Percentiles rank a stretch among this genome's conserved stretches.
These are phyloP conservation scores for Nyssa sinensis DNA, from an alignment of 148 eudicot genomes.

Conservation along the genomic window DNA sequence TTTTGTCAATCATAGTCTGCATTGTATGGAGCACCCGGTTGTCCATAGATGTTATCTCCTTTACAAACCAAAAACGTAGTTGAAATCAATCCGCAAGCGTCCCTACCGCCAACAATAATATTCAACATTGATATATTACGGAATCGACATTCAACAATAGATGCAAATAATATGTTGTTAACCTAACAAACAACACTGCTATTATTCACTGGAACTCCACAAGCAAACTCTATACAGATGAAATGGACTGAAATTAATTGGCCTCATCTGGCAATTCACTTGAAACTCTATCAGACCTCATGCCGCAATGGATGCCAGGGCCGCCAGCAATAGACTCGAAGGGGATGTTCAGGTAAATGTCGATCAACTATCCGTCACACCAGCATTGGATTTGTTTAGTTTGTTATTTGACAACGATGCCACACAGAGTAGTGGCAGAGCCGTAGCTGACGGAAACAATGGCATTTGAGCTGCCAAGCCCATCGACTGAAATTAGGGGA, in stretches of 20 bases:
- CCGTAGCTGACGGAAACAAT: constrained; percentile 46
- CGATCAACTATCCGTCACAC: constrained; percentile 6
- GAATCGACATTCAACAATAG: constrained; percentile 39
- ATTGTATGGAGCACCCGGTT: constrained; percentile 38
- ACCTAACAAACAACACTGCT: constrained; percentile 74
- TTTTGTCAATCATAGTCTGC: too few relatives aligned
- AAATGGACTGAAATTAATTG: constrained; percentile 38
- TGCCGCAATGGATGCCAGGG: constrained; percentile 56
- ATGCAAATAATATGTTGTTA: constrained; percentile 29
- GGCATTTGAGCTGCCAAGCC: constrained; percentile 50
- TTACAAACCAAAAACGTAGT: constrained; percentile 52
- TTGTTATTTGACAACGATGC: constrained; percentile 43
- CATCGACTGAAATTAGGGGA: constrained; percentile 19
- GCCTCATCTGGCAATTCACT: constrained; percentile 10
- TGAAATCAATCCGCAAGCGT: constrained; percentile 68
- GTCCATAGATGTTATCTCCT: constrained; percentile 43
- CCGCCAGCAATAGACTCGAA: constrained; percentile 73
- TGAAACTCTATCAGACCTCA: constrained; percentile 55
- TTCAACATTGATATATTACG: constrained; percentile 41
- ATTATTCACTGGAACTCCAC: constrained; percentile 48
- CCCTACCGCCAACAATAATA: constrained; percentile 53
- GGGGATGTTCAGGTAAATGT: constrained; percentile 43
- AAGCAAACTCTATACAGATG: constrained; percentile 75
- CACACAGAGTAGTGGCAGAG: constrained; percentile 57
- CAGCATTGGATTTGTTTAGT: constrained; percentile 56